Base-by-base conservation (phyloP, 2,329 filamentous ascomycete species). In the Ophiostoma piceae region DNA sequence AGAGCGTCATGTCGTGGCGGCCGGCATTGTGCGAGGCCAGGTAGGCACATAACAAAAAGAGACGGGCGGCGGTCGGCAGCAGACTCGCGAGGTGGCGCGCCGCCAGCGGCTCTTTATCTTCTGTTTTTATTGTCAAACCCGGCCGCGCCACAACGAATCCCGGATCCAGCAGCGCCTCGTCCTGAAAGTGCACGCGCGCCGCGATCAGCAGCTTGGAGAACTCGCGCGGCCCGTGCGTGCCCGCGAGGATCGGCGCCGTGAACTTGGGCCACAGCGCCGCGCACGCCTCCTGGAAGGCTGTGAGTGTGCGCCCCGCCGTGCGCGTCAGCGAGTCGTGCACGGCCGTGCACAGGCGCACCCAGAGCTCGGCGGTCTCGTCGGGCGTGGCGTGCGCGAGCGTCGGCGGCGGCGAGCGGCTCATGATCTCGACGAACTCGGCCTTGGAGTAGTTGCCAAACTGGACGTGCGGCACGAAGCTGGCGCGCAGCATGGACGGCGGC, bases 291-390 rank as follows among this genome's bases (percentile, higher is more conserved):
- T 83, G 84, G 74, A 97, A 93, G 12, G 87, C 86, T 1, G 90
- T 84, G 16, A 98, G 83, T 51, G 94, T 93, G 67, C 93, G 88
- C 0, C 90, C 90, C 2, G 92, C 92, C 66, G 92, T 88, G 73
- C 90, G 92, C 67, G 90, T 88, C 14, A 98, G 83, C 0, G 94
- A 88, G 77, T 99, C 95, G 84, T 96, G 95, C 16, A 97, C 88
- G 4, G 92, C 92, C 67, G 87, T 87, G 72, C 90, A 87, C 81
- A 96, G 98, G 64, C 92, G 88, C 16, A 87, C 82, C 90, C 91
- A 95, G 19, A 94, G 85, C 79, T 90, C 90, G 32, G 80, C 77
- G 11, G 90, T 90, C 71, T 87, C 85, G 66, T 81, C 79, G 66
- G 77, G 74, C 1, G 80, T 82, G 29, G 81, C 62, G 80, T 82